Conservation (phyloP, 1,139 yeast genomes). For the Meyerozyma guilliermondii region DNA sequence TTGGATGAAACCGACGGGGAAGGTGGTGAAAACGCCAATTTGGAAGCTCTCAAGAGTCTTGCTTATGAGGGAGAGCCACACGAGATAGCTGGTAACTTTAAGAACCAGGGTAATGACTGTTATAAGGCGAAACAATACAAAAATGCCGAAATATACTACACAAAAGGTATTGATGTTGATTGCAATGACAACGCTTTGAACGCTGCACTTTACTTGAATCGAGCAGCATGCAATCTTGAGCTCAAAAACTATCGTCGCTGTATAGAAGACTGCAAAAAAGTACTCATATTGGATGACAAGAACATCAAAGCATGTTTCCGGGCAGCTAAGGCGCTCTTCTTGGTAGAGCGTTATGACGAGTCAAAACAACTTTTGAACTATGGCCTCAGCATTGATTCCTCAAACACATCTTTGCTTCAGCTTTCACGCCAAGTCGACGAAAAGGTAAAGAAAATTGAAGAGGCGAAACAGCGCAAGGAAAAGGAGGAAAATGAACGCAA, state of each 20-base stretch:
- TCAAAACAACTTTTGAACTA: constrained; percentile 62
- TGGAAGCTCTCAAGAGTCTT: constrained; percentile 86
- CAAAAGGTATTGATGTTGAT: constrained; percentile 72
- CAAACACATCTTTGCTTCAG: constrained; percentile 48
- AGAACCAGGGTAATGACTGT: constrained; percentile 88
- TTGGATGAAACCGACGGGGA: constrained; percentile 74
- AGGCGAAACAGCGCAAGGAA: constrained; percentile 25
- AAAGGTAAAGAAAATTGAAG: constrained; percentile 32
- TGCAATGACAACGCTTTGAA: constrained; percentile 43
- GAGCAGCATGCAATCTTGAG: constrained; percentile 91
- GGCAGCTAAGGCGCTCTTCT: constrained; percentile 75
- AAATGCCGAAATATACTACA: constrained; percentile 74
- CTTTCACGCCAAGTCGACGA: constrained; percentile 34
- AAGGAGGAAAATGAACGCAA: constrained; percentile 27
- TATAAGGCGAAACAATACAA: constrained; percentile 65
- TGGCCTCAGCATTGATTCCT: constrained; percentile 56
- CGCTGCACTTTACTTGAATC: constrained; percentile 64
- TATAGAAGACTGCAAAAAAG: constrained; percentile 79
- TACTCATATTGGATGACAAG: constrained; percentile 58
- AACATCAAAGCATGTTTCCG: constrained; percentile 83
- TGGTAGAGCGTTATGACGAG: constrained; percentile 66
- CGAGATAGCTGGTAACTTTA: constrained; percentile 85
- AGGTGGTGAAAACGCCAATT: constrained; percentile 66
- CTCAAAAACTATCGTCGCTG: constrained; percentile 79
- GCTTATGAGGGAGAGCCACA: constrained; percentile 96